phyloP scores from a whole-genome alignment of 257 asterid genomes.

The Nicotiana obtusifolia region DNA sequence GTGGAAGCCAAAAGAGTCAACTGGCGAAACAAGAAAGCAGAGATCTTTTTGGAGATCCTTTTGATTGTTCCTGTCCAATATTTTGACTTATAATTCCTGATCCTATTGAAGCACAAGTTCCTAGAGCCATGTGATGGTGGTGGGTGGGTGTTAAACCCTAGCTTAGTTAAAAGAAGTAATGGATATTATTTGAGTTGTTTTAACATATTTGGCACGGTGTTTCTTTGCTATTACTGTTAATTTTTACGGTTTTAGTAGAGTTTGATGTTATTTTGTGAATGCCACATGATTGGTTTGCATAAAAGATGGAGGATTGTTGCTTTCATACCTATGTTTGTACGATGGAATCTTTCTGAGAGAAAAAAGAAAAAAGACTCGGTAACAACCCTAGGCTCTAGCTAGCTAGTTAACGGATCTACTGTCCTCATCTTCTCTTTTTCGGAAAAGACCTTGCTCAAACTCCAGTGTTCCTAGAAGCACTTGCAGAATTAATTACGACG shows the following conservation, averaged over 20 bases:
- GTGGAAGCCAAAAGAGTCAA: not conserved
- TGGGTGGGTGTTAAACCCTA: slow-evolving; percentile 3
- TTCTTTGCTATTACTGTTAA: not conserved
- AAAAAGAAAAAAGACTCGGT: not conserved
- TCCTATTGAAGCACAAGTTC: not conserved
- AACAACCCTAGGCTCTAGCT: not conserved
- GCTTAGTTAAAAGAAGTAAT: not conserved
- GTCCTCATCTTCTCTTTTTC: not conserved
- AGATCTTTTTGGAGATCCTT: not conserved
- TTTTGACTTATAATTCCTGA: not conserved
- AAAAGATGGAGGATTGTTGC: not conserved
- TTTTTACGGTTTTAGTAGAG: not conserved
- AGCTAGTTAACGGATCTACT: not conserved
- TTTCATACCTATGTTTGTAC: not conserved
- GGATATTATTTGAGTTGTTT: not conserved
- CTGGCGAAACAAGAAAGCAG: not conserved
- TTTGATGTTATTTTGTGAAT: not conserved
- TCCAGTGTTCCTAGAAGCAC: not conserved
- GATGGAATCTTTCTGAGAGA: not conserved
- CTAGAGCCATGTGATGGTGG: slow-evolving; percentile 9
- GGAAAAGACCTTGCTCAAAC: not conserved
- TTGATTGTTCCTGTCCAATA: not conserved
- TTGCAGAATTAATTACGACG: too few relatives aligned
- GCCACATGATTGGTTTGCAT: not conserved
- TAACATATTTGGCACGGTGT: not conserved